Conservation (phyloP, 2,329 filamentous ascomycete genomes). For the Leptosphaerulina australis region DNA sequence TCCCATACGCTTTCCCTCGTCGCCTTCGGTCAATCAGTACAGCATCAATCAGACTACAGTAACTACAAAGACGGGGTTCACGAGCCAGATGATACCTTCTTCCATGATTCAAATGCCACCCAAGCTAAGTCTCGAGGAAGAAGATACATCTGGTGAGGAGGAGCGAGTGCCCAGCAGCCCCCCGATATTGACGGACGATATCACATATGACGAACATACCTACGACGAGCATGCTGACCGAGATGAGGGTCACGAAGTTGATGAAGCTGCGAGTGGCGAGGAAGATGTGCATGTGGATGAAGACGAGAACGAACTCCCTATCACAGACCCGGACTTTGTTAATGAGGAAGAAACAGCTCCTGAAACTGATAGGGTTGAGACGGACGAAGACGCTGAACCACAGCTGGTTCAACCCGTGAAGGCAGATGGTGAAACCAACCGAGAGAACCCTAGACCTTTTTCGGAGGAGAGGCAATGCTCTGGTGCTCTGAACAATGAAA, state of each 20-base stretch:
- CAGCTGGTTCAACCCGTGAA: conserved; percentile 19
- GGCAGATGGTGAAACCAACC: conserved; percentile 15
- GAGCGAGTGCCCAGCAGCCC: conserved; percentile 48
- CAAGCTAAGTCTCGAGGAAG: conserved; percentile 26
- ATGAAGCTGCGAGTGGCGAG: conserved; percentile 28
- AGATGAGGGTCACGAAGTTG: conserved; percentile 25
- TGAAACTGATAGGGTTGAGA: neutral
- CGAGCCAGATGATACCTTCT: conserved; percentile 40
- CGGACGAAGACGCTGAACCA: conserved; percentile 12
- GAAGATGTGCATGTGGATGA: conserved; percentile 31
- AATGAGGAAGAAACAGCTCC: neutral
- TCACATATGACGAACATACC: conserved; percentile 35
- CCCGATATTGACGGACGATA: conserved; percentile 31
- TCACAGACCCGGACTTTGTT: neutral
- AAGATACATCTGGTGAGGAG: conserved; percentile 26
- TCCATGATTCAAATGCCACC: conserved; percentile 42
- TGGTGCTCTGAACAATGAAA: neutral
- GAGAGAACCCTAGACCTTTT: conserved; percentile 35
- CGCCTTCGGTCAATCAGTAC: conserved; percentile 43
- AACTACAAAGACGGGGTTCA: conserved; percentile 35
- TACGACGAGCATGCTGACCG: conserved; percentile 29
- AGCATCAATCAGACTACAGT: conserved; percentile 47
- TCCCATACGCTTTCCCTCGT: conserved; percentile 44
- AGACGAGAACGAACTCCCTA: neutral
- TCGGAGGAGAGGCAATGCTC: conserved; percentile 18